Evolutionary conservation across 1,139 yeast species (phyloP).

Genomic region (Meyerozyma guilliermondii): DNA sequence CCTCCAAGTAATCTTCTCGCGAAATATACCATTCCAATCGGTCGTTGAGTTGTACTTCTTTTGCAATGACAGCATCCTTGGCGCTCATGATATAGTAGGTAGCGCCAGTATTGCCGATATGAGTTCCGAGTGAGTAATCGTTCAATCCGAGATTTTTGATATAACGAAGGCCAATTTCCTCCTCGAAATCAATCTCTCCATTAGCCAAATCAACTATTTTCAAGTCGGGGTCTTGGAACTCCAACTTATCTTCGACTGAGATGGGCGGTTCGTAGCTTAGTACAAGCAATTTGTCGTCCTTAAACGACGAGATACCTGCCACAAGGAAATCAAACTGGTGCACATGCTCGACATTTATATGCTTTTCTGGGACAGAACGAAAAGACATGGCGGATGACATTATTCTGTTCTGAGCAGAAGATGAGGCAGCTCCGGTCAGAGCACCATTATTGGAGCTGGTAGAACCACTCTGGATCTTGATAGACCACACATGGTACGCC

Average conservation of each 20-base stretch:
- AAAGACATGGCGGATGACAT: conserved; percentile 63
- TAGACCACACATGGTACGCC: conserved; percentile 74
- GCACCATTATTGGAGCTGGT: conserved; percentile 4
- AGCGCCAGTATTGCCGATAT: conserved; percentile 26
- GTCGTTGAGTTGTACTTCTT: conserved; percentile 63
- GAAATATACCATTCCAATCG: conserved; percentile 69
- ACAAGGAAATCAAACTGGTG: conserved; percentile 55
- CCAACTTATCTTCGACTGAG: conserved; percentile 20
- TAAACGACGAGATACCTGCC: conserved; percentile 74
- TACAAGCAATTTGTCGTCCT: conserved; percentile 59
- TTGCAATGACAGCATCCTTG: conserved; percentile 73
- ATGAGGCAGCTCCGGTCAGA: conserved; percentile 10
- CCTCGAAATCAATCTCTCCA: conserved; percentile 78
- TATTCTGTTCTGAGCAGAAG: conserved; percentile 27
- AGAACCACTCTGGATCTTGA: conserved; percentile 27
- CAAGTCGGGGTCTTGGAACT: conserved; percentile 56
- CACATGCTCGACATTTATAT: conserved; percentile 52
- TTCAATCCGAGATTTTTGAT: conserved; percentile 65
- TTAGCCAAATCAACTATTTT: conserved; percentile 58
- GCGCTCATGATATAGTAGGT: conserved; percentile 72
- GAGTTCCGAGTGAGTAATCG: conserved; percentile 65
- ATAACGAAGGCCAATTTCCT: conserved; percentile 66
- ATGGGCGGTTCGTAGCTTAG: conserved; percentile 50
- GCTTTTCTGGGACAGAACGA: conserved; percentile 50
- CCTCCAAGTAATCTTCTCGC: conserved; percentile 50